phyloP scores from a whole-genome alignment of 2,329 filamentous ascomycete genomes.

The Epichloe gansuensis region DNA sequence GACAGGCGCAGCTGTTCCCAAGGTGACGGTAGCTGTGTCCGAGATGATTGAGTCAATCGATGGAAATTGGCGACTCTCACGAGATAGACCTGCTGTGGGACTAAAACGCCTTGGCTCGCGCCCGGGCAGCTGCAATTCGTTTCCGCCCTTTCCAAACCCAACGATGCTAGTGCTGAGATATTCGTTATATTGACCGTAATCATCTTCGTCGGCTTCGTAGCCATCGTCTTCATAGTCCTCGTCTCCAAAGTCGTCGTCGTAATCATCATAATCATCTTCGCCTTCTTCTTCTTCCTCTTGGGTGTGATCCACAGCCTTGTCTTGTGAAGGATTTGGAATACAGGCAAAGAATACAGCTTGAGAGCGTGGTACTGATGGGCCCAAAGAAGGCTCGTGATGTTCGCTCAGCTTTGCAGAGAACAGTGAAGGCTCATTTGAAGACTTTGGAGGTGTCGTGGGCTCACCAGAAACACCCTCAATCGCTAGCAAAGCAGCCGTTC shows the following conservation, averaged over 20 bases:
- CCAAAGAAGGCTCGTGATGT: not conserved
- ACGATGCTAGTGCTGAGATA: not conserved
- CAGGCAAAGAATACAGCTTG: not conserved
- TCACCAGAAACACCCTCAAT: not conserved
- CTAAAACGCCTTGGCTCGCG: not conserved
- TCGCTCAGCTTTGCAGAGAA: constrained; percentile 1
- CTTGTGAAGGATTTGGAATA: not conserved
- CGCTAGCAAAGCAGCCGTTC: not conserved
- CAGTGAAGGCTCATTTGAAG: not conserved
- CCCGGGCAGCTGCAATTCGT: not conserved
- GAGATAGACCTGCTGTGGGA: not conserved
- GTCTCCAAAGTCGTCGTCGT: not conserved
- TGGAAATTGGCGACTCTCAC: not conserved
- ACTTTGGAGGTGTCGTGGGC: not conserved
- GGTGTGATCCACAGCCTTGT: not conserved
- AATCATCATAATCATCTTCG: not conserved
- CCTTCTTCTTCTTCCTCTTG: not conserved
- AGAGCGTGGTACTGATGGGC: not conserved
- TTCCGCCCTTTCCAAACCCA: not conserved
- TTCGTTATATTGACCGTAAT: not conserved
- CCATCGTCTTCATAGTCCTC: not conserved
- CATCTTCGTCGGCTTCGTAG: not conserved
- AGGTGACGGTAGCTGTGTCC: not conserved
- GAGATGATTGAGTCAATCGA: not conserved
- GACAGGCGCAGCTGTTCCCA: not conserved